These are phyloP conservation scores for Botrytis elliptica DNA, from an alignment of 2,329 filamentous ascomycete genomes.

Conservation along the genomic window DNA sequence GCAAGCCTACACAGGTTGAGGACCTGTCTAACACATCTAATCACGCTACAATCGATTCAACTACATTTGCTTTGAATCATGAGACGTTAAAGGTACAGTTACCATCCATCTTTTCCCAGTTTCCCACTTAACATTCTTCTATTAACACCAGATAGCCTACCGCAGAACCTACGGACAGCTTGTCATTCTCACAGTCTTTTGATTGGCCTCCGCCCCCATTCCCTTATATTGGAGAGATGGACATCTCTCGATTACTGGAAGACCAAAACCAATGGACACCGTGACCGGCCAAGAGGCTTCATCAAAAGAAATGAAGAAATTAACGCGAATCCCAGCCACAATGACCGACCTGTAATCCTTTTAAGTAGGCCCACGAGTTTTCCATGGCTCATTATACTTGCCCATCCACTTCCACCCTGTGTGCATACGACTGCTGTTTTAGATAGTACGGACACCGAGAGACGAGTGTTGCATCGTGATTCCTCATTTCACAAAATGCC, in stretches of 20 bases:
- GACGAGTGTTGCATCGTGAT: background rate
- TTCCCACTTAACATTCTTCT: conserved; percentile 27
- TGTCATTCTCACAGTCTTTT: conserved; percentile 42
- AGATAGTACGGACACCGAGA: background rate
- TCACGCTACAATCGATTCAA: conserved; percentile 11
- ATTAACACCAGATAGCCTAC: conserved; percentile 26
- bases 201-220: conserved; percentile 48
- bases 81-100: conserved; percentile 35
- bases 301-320: background rate
- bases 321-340: background rate
- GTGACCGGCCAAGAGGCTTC: background rate
- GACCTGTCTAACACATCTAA: background rate
- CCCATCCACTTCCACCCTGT: background rate
- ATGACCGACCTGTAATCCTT: background rate
- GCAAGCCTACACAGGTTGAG: background rate
- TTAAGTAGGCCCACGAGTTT: background rate
- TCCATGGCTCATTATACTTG: background rate
- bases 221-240: conserved; percentile 55
- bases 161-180: conserved; percentile 38
- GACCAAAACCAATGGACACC: background rate
- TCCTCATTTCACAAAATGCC: background rate
- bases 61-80: conserved; percentile 26
- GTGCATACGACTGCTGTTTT: background rate
- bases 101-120: conserved; percentile 20
- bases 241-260: conserved; percentile 53